A percentile compares a stretch with the other conserved stretches of the same genome.
These are phyloP conservation scores for Elsinoe batatas DNA, from an alignment of 2,329 filamentous ascomycete species.

Conservation along the genomic window DNA sequence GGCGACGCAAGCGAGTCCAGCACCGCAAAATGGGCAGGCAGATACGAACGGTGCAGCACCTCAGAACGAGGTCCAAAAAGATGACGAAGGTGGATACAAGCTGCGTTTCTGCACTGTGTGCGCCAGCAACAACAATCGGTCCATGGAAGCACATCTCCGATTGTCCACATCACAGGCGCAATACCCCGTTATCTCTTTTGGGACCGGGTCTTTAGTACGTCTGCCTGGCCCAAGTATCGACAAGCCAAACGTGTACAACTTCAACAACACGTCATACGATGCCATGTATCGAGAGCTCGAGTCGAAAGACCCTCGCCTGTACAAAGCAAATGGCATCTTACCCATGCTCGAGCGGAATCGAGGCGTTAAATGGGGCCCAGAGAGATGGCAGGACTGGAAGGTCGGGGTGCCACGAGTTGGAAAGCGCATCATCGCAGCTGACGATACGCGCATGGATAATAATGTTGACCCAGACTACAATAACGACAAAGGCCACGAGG, in stretches of 20 bases:
- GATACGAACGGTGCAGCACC: constrained; percentile 20
- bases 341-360: constrained; percentile 94
- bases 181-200: constrained; percentile 97
- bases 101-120: constrained; percentile 98
- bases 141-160: constrained; percentile 98
- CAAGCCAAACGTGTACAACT: constrained; percentile 94
- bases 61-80: constrained; percentile 1
- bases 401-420: constrained; percentile 74
- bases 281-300: constrained; percentile 89
- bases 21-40: constrained; percentile 16
- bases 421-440: constrained; percentile 32
- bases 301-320: constrained; percentile 74
- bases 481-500: constrained; percentile 64
- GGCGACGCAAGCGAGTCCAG: constrained; percentile 24
- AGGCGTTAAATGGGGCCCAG: constrained; percentile 86
- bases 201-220: constrained; percentile 87
- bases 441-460: neutral
- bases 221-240: constrained; percentile 83
- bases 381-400: constrained; percentile 97
- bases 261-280: constrained; percentile 94
- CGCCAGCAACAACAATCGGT: constrained; percentile 92
- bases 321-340: constrained; percentile 82
- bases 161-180: constrained; percentile 60
- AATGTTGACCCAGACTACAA: constrained; percentile 36
- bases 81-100: constrained; percentile 58